Conservation (phyloP, 805 yeast species). For the Tetrapisispora nanseiensis region DNA sequence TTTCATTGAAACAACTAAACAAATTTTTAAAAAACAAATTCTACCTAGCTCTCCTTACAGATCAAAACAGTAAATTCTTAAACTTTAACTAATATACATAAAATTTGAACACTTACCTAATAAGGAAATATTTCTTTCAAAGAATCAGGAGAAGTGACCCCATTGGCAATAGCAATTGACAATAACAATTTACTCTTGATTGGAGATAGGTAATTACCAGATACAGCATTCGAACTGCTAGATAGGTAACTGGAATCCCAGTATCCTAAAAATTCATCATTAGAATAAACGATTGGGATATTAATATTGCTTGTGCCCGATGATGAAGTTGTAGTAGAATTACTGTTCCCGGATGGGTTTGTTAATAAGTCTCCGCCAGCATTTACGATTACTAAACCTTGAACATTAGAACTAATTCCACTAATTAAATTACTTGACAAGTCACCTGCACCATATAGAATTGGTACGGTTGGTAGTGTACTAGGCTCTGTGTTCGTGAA, state of each 20-base stretch:
- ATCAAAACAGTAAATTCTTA: too few species aligned
- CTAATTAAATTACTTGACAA: conserved; percentile 3
- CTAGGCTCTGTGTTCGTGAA: conserved; percentile 10
- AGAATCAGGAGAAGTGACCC: conserved; percentile 10
- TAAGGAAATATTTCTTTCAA: conserved; percentile 9
- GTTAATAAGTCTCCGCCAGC: conserved; percentile 17
- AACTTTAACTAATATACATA: too few species aligned
- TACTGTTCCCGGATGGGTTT: conserved; percentile 8
- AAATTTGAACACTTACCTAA: too few species aligned
- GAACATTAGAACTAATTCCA: conserved; percentile 4
- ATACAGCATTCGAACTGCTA: conserved; percentile 14
- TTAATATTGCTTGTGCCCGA: background rate
- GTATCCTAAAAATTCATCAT: background rate
- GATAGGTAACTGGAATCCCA: conserved; percentile 9
- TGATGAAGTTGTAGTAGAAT: conserved; percentile 10
- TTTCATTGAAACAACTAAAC: too few species aligned
- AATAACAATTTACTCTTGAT: conserved; percentile 25
- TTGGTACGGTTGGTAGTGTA: conserved; percentile 17
- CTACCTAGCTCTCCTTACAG: too few species aligned
- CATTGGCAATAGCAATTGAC: conserved; percentile 23
- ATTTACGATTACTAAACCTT: conserved; percentile 22
- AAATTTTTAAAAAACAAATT: too few species aligned
- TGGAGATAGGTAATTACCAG: conserved; percentile 22
- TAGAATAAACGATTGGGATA: conserved; percentile 21
- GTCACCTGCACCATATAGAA: conserved; percentile 19